Conservation (phyloP, 768 basidiomycete species). For the Auriscalpium orientale region DNA sequence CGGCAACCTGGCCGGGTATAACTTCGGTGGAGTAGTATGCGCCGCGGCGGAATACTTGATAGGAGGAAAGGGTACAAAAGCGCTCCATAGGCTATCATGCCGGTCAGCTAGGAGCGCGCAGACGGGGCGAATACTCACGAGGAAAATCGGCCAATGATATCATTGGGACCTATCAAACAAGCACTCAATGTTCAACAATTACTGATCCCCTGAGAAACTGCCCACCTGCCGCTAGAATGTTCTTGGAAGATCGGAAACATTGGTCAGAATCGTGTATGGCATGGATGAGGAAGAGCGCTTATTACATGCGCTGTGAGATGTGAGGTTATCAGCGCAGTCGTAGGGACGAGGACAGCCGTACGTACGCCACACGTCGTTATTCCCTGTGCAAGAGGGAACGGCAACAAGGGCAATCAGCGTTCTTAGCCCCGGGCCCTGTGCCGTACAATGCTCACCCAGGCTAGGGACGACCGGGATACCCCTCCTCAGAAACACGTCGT, state of each 20-base stretch:
- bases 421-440: no score
- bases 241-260: slow-evolving; percentile 30
- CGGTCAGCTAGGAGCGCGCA: background rate
- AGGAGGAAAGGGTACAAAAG: slow-evolving; percentile 74
- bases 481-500: slow-evolving; percentile 55
- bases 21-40: slow-evolving; percentile 80
- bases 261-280: slow-evolving; percentile 1
- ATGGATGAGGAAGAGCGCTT: slow-evolving; percentile 4
- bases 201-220: background rate
- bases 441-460: slow-evolving; percentile 42
- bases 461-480: slow-evolving; percentile 78
- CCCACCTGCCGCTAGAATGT: slow-evolving; percentile 58
- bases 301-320: slow-evolving; percentile 49
- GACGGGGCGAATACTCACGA: slow-evolving; percentile 37
- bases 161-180: slow-evolving; percentile 48
- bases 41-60: slow-evolving; percentile 81
- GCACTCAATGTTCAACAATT: background rate
- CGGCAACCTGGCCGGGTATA: slow-evolving; percentile 65
- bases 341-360: slow-evolving; percentile 7
- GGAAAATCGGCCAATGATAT: slow-evolving; percentile 58
- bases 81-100: slow-evolving; percentile 60
- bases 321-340: slow-evolving; percentile 6
- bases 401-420: background rate
- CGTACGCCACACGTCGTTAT: slow-evolving; percentile 90
- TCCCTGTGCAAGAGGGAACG: slow-evolving; percentile 40